Evolutionary conservation across 139 green algal species (phyloP).

Genomic region (Haematococcus lacustris): DNA sequence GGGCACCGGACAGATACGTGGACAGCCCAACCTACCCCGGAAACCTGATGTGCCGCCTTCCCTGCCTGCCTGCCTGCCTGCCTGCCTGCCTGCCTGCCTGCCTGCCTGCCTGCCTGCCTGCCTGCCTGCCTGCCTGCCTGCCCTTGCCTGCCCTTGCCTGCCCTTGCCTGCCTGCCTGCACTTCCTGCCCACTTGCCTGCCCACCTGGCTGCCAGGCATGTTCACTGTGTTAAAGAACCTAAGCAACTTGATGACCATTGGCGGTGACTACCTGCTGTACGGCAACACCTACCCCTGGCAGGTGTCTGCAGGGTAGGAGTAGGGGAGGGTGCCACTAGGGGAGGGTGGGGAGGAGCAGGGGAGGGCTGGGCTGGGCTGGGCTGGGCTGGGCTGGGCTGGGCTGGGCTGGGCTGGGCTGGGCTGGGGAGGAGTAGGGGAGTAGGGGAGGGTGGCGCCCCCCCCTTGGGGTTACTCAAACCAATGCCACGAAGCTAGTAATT

Average conservation of each 20-base stretch:
- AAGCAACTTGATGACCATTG: conserved; percentile 81
- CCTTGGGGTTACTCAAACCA: no score
- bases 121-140: background rate
- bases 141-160: background rate
- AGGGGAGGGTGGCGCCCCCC: no score
- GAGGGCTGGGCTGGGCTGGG: no score
- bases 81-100: background rate
- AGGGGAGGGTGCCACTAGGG: no score
- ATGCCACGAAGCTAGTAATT: no score
- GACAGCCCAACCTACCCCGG: background rate
- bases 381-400: no score
- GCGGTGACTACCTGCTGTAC: conserved; percentile 74
- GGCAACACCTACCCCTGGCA: conserved; percentile 45
- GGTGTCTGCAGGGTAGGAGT: conserved; percentile 43
- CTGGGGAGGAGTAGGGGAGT: no score
- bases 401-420: no score
- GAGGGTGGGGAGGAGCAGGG: no score
- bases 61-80: background rate
- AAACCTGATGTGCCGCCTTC: background rate
- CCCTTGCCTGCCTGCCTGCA: background rate
- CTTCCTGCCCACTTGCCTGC: background rate
- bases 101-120: background rate
- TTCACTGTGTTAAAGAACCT: conserved; percentile 87
- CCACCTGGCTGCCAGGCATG: conserved; percentile 31
- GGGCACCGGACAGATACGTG: no score